Evolutionary conservation across 345 rosid genomes (phyloP).

Genomic region (Hevea brasiliensis): DNA sequence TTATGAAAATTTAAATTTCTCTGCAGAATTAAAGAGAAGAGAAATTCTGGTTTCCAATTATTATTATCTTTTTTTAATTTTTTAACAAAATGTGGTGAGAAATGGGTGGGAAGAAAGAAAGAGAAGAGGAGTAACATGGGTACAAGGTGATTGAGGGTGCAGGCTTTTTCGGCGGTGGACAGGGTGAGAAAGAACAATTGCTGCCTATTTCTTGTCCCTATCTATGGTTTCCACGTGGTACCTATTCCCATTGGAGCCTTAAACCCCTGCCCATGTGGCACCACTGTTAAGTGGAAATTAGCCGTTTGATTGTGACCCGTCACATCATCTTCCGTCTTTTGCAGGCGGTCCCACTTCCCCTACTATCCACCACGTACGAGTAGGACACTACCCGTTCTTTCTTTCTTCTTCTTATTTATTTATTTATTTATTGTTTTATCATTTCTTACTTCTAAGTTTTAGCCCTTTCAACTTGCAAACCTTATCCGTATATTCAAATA

Average conservation of each 20-base stretch:
- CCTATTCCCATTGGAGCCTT: conserved; percentile 29
- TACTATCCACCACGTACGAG: neutral
- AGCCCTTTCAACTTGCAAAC: too few species aligned
- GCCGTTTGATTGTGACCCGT: conserved; percentile 46
- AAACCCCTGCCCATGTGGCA: conserved; percentile 35
- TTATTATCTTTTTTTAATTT: too few species aligned
- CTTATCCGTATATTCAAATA: too few species aligned
- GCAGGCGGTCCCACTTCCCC: conserved; percentile 39
- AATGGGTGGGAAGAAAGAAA: too few species aligned
- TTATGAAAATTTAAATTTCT: too few species aligned
- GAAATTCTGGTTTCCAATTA: too few species aligned
- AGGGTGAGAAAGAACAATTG: neutral
- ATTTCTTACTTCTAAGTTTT: too few species aligned
- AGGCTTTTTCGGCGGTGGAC: conserved; percentile 38
- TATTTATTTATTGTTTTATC: neutral
- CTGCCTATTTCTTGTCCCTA: conserved; percentile 29
- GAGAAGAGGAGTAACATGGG: neutral
- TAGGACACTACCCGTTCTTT: too few species aligned
- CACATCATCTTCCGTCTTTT: conserved; percentile 38
- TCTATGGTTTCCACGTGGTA: conserved; percentile 41
- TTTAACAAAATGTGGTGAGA: too few species aligned
- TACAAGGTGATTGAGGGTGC: neutral
- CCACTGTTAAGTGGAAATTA: conserved; percentile 20
- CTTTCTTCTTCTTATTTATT: too few species aligned
- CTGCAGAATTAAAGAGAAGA: too few species aligned